Conservation (phyloP, 2,329 filamentous ascomycete genomes). For the Cryphonectria naterciae region DNA sequence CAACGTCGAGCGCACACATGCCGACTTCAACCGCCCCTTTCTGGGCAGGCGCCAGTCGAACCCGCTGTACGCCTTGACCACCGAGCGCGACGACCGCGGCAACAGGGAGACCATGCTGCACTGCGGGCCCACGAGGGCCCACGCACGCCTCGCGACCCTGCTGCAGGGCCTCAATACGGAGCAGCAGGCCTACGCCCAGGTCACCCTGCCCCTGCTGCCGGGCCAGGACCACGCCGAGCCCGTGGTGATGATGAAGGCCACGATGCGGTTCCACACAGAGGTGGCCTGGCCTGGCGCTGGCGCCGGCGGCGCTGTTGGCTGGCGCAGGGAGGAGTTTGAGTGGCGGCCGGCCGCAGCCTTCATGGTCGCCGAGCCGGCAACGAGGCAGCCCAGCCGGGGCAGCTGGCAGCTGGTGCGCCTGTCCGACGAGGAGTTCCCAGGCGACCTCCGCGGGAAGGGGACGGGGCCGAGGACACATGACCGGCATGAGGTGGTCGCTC, state of each 20-base stretch:
- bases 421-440: slow-evolving; percentile 31
- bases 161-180: slow-evolving; percentile 28
- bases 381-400: slow-evolving; percentile 30
- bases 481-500: slow-evolving; percentile 49
- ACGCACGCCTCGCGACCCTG: slow-evolving; percentile 38
- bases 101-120: slow-evolving; percentile 39
- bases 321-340: slow-evolving; percentile 43
- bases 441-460: slow-evolving; percentile 26
- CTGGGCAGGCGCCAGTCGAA: slow-evolving; percentile 39
- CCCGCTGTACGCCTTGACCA: slow-evolving; percentile 40
- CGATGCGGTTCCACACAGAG: slow-evolving; percentile 40
- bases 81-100: slow-evolving; percentile 31
- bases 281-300: slow-evolving; percentile 33
- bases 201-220: slow-evolving; percentile 39
- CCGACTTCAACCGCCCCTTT: slow-evolving; percentile 25
- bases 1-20: slow-evolving; percentile 15
- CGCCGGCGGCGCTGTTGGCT: slow-evolving; percentile 8
- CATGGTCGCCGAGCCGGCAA: slow-evolving; percentile 41
- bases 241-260: background rate
- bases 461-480: slow-evolving; percentile 37
- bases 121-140: slow-evolving; percentile 37
- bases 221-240: slow-evolving; percentile 27
- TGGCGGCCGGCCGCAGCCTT: slow-evolving; percentile 46
- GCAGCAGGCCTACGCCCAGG: slow-evolving; percentile 26
- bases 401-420: slow-evolving; percentile 50